Evolutionary conservation across 495 filamentous ascomycete species (phyloP).

Genomic region (Lophium mytilinum): DNA sequence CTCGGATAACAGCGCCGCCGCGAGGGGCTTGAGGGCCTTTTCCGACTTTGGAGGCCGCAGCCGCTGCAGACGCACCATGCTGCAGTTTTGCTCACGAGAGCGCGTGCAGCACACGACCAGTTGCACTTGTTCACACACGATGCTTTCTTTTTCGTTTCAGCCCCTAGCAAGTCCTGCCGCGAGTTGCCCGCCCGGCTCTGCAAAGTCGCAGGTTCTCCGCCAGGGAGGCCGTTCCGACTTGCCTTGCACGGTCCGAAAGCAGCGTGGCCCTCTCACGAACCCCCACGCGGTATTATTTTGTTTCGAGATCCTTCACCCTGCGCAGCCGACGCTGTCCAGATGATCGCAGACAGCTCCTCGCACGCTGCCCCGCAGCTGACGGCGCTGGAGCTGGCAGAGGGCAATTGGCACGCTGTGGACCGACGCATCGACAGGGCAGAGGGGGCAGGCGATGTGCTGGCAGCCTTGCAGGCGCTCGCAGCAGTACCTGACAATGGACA

Average conservation of each 20-base stretch:
- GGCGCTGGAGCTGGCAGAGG: background rate
- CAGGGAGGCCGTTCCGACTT: background rate
- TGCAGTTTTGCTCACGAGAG: too few relatives aligned
- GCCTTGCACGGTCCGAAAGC: background rate
- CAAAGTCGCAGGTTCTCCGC: background rate
- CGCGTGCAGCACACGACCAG: too few relatives aligned
- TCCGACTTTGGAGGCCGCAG: too few relatives aligned
- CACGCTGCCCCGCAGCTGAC: background rate
- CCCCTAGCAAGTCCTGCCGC: too few relatives aligned
- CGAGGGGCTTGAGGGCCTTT: too few relatives aligned
- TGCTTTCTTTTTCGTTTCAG: too few relatives aligned
- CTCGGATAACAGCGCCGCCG: too few relatives aligned
- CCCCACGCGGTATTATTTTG: slow-evolving; percentile 25
- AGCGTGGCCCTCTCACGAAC: background rate
- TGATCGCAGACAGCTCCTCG: background rate
- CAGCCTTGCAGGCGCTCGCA: background rate
- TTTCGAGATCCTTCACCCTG: background rate
- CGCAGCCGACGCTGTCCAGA: background rate
- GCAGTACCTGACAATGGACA: slow-evolving; percentile 20
- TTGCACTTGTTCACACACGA: too few relatives aligned
- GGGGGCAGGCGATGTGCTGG: slow-evolving; percentile 10
- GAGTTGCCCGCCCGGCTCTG: background rate
- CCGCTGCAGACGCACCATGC: too few relatives aligned
- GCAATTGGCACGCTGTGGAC: background rate
- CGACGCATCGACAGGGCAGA: too few relatives aligned